These are phyloP conservation scores for Alternaria arbusti DNA, from an alignment of 2,329 filamentous ascomycete genomes.

Conservation along the genomic window DNA sequence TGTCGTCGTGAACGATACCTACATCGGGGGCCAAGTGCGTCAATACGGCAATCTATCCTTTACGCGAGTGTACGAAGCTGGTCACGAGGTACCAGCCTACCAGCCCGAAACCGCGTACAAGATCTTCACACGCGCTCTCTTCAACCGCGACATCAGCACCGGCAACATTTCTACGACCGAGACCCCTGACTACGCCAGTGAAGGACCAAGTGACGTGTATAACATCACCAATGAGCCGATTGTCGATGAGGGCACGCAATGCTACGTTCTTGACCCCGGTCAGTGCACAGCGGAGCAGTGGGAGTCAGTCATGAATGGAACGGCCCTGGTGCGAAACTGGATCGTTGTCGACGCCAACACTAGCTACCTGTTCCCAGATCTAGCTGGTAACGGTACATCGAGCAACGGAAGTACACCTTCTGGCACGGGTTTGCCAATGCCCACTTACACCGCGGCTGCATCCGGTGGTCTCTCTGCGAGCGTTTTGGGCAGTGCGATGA, in stretches of 20 bases:
- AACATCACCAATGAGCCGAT: constrained; percentile 56
- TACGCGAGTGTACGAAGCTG: constrained; percentile 59
- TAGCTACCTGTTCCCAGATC: constrained; percentile 37
- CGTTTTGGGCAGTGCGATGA: constrained; percentile 6
- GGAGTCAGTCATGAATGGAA: constrained; percentile 40
- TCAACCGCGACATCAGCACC: constrained; percentile 61
- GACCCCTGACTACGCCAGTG: constrained; percentile 48
- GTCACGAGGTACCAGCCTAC: constrained; percentile 59
- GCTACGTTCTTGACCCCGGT: constrained; percentile 39
- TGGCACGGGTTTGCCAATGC: background rate
- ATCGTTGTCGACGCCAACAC: constrained; percentile 45
- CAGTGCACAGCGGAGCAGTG: constrained; percentile 42
- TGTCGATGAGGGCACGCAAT: constrained; percentile 45
- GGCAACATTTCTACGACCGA: constrained; percentile 53
- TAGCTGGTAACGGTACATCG: constrained; percentile 21
- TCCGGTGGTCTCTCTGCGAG: constrained; percentile 2
- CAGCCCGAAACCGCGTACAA: constrained; percentile 58
- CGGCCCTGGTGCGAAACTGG: constrained; percentile 41
- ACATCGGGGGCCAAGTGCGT: constrained; percentile 74
- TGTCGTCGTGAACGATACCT: constrained; percentile 70
- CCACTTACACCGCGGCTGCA: constrained; percentile 15
- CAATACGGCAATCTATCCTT: constrained; percentile 74
- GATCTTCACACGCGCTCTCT: constrained; percentile 60
- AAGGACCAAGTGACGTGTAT: constrained; percentile 49
- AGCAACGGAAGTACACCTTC: constrained; percentile 11